Evolutionary conservation across 2,329 filamentous ascomycete genomes (phyloP).

Genomic region (Monosporascus sp.): DNA sequence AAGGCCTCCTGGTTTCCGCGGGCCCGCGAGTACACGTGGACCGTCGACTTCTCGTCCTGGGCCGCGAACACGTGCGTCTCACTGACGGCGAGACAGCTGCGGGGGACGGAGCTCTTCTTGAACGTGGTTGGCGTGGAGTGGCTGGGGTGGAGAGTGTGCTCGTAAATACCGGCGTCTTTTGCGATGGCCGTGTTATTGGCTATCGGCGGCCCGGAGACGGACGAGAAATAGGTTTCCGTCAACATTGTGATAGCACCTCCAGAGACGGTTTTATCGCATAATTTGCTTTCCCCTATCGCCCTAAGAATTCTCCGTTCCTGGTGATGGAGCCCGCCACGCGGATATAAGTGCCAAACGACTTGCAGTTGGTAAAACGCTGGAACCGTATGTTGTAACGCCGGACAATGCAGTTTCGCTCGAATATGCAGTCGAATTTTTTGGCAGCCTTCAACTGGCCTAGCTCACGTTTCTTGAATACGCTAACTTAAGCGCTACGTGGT

Average conservation of each 20-base stretch:
- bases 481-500: not conserved
- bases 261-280: not conserved
- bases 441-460: not conserved
- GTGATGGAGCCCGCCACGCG: too few species aligned
- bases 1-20: conserved; percentile 84
- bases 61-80: conserved; percentile 83
- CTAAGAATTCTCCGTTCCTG: not conserved
- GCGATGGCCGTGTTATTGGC: conserved; percentile 58
- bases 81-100: conserved; percentile 75
- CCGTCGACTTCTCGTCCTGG: conserved; percentile 83
- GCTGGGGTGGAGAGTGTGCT: conserved; percentile 75
- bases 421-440: not conserved
- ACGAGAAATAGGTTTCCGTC: conserved; percentile 55
- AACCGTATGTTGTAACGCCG: too few species aligned
- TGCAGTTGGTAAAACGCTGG: too few species aligned
- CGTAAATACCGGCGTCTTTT: conserved; percentile 82
- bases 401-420: not conserved
- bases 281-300: not conserved
- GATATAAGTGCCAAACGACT: too few species aligned
- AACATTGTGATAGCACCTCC: conserved; percentile 38
- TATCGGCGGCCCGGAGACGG: conserved; percentile 52
- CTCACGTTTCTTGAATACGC: not conserved
- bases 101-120: conserved; percentile 85
- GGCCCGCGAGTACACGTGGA: conserved; percentile 84
- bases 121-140: conserved; percentile 70